Evolutionary conservation across 441 rosid genomes (phyloP), one percentile per base, ranked within the genome.

Genomic region (Gossypium davidsonii): DNA sequence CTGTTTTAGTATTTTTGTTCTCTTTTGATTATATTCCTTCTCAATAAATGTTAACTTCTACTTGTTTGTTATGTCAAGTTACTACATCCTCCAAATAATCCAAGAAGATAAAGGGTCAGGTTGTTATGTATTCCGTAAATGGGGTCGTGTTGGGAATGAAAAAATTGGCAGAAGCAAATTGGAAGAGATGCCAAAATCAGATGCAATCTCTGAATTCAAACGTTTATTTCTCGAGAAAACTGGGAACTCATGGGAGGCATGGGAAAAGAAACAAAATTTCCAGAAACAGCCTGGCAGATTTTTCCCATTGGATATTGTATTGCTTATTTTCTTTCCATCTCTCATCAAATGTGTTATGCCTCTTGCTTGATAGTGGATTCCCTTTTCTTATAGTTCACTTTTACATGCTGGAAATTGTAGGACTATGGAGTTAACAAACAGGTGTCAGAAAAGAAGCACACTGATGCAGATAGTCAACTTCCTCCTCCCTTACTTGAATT

Each of bases 71-170:
- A 39, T 81, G 66, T 82, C 70, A 82, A 91, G 98, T 83, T 96
- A 85, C 77, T 96, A 91, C 76, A 84, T 93, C 79, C 93, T 96
- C 72, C 99, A 96, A 91, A 86, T 96, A 72, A 91, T 93, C 76
- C 86, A 91, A 87, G 97, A 89, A 70, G 99, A 96, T 84, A 91
- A 86, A 77, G 89, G 89, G 20, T 76, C 94, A 7, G 90, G 80
- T 21, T 93, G 97, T 82, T 78, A 85, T 51, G 86, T 93, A 53
- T 95, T 88, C 71, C 98, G 96, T 49, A 91, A 93, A 83, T 95
- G 99, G 99, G 99, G 99, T 37, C 88, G 96, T 68, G 95, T 91
- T 42, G 99, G 99, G 53, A 88, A 85, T 80, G 92, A 88, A 49
- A 90, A 85, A 78, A 95, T 93, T 84, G 98, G 97, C 56, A 89